Conservation (phyloP, 2,329 filamentous ascomycete species). For the Endoconidiophora laricicola region DNA sequence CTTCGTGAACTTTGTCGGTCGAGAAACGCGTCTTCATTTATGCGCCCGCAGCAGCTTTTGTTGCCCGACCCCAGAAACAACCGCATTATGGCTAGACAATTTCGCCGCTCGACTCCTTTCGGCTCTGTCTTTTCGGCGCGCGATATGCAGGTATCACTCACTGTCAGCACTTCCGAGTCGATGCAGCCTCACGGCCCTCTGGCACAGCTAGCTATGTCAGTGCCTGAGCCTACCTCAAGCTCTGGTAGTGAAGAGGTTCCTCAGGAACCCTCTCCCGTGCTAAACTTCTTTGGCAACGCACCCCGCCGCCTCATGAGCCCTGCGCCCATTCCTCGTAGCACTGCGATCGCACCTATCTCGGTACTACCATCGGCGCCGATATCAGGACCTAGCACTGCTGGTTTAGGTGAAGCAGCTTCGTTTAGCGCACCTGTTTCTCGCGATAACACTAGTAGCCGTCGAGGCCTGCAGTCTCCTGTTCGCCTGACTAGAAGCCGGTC, state of each 20-base stretch:
- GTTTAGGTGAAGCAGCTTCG: slow-evolving; percentile 1
- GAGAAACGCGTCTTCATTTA: slow-evolving; percentile 29
- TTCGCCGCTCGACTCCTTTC: slow-evolving; percentile 30
- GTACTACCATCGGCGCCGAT: neutral
- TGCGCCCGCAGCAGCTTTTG: slow-evolving; percentile 29
- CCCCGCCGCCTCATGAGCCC: slow-evolving; percentile 28
- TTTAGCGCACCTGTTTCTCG: slow-evolving; percentile 14
- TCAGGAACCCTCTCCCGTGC: slow-evolving; percentile 9
- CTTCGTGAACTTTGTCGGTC: slow-evolving; percentile 45
- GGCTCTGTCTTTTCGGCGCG: slow-evolving; percentile 39
- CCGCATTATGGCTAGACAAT: slow-evolving; percentile 31
- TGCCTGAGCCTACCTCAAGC: slow-evolving; percentile 16
- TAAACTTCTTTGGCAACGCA: slow-evolving; percentile 10
- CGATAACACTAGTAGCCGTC: slow-evolving; percentile 33
- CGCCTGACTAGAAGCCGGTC: slow-evolving; percentile 33
- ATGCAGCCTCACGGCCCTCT: slow-evolving; percentile 48
- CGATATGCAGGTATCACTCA: slow-evolving; percentile 47
- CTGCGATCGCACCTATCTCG: slow-evolving; percentile 34
- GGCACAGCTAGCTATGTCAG: slow-evolving; percentile 39
- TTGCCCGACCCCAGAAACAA: slow-evolving; percentile 38
- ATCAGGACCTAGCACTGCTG: neutral
- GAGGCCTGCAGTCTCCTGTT: slow-evolving; percentile 36
- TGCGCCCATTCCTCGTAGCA: slow-evolving; percentile 35
- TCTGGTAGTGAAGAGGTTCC: neutral
- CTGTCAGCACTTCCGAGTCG: slow-evolving; percentile 43